Evolutionary conservation across 768 basidiomycete species (phyloP).

Genomic region (Cystofilobasidium bisporidii): DNA sequence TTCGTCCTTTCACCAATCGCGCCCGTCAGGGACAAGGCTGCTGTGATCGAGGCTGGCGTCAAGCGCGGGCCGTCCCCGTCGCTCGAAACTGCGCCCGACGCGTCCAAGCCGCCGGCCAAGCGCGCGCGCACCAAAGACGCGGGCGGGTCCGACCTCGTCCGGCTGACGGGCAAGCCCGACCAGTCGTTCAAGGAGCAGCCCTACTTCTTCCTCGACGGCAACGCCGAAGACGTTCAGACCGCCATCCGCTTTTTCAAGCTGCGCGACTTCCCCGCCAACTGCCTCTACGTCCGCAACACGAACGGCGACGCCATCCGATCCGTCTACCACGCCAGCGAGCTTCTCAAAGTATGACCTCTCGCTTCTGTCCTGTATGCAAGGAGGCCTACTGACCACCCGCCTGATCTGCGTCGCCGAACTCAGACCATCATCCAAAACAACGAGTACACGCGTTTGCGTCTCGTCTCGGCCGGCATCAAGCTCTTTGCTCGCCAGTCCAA

Average conservation of each 20-base stretch:
- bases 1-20: neutral
- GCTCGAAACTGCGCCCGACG: slow-evolving; percentile 20
- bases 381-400: too few species aligned
- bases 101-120: slow-evolving; percentile 32
- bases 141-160: slow-evolving; percentile 12
- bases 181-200: slow-evolving; percentile 25
- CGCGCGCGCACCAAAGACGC: slow-evolving; percentile 31
- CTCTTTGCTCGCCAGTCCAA: slow-evolving; percentile 83
- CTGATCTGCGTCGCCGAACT: neutral
- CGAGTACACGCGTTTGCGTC: slow-evolving; percentile 69
- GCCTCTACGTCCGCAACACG: slow-evolving; percentile 80
- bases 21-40: neutral
- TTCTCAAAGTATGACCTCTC: slow-evolving; percentile 51
- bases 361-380: too few species aligned
- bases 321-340: slow-evolving; percentile 76
- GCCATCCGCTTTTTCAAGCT: slow-evolving; percentile 57
- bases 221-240: slow-evolving; percentile 13
- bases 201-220: slow-evolving; percentile 24
- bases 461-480: slow-evolving; percentile 89
- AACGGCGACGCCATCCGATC: slow-evolving; percentile 49
- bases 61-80: slow-evolving; percentile 36
- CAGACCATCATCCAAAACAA: slow-evolving; percentile 63
- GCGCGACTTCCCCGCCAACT: slow-evolving; percentile 59
- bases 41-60: slow-evolving; percentile 15
- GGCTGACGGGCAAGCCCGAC: slow-evolving; percentile 20